Percentiles rank a stretch among this genome's conserved stretches.
Evolutionary conservation across 768 basidiomycete species (phyloP).

Genomic region (Amanita muscaria): DNA sequence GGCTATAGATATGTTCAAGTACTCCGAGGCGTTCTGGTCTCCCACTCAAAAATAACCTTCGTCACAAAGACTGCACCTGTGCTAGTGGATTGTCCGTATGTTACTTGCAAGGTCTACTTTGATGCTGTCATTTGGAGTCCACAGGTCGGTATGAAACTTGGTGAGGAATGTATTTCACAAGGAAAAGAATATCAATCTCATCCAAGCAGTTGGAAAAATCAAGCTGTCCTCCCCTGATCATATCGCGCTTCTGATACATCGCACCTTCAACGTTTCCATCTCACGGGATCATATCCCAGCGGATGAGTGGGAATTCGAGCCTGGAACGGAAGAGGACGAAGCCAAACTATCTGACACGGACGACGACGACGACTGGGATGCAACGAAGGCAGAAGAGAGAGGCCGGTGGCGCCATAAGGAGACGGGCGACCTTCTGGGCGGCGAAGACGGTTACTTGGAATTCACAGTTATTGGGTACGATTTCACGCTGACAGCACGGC

Average conservation of each 20-base stretch:
- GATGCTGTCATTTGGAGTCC: conserved; percentile 89
- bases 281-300: conserved; percentile 84
- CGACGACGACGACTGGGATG: conserved; percentile 18
- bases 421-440: conserved; percentile 65
- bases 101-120: conserved; percentile 65
- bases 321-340: conserved; percentile 74
- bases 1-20: conserved; percentile 74
- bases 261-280: conserved; percentile 93
- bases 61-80: conserved; percentile 55
- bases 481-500: not conserved
- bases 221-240: conserved; percentile 90
- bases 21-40: conserved; percentile 79
- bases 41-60: conserved; percentile 75
- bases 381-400: conserved; percentile 31
- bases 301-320: conserved; percentile 79
- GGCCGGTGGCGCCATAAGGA: conserved; percentile 76
- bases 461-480: conserved; percentile 87
- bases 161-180: conserved; percentile 32
- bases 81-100: conserved; percentile 78
- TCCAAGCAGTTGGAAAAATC: conserved; percentile 63
- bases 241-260: conserved; percentile 79
- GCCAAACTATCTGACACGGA: conserved; percentile 41
- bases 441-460: conserved; percentile 53
- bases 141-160: conserved; percentile 66
- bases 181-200: conserved; percentile 4